Percentiles rank a stretch among this genome's conserved stretches.
These are phyloP conservation scores for Fusarium robinianum DNA, from an alignment of 2,329 filamentous ascomycete species.

Conservation along the genomic window DNA sequence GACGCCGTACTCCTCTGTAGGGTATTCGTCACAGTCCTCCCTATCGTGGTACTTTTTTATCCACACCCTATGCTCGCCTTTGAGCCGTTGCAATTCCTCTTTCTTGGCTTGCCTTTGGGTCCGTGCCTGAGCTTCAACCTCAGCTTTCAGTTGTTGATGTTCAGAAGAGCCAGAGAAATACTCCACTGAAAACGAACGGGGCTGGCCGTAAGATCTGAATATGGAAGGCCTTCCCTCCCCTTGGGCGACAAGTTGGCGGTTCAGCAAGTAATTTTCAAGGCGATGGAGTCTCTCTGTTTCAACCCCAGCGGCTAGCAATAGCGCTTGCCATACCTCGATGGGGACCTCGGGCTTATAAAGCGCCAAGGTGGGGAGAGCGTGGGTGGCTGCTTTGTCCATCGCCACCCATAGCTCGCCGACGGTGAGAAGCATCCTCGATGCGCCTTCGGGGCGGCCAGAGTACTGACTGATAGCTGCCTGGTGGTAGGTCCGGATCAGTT, in stretches of 20 bases:
- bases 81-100: slow-evolving; percentile 14
- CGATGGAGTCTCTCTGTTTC: slow-evolving; percentile 52
- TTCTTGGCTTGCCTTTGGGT: slow-evolving; percentile 5
- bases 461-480: slow-evolving; percentile 41
- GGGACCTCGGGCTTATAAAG: slow-evolving; percentile 55
- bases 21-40: slow-evolving; percentile 13
- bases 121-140: slow-evolving; percentile 48
- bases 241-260: not conserved
- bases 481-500: slow-evolving; percentile 45
- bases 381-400: slow-evolving; percentile 53
- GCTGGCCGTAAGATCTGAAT: slow-evolving; percentile 25
- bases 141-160: slow-evolving; percentile 43
- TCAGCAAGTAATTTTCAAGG: slow-evolving; percentile 51
- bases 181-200: slow-evolving; percentile 19
- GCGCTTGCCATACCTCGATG: slow-evolving; percentile 43
- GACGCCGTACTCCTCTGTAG: not conserved
- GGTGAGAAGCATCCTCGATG: slow-evolving; percentile 61
- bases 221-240: slow-evolving; percentile 4
- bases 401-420: slow-evolving; percentile 63
- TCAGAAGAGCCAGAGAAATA: slow-evolving; percentile 22
- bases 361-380: slow-evolving; percentile 45
- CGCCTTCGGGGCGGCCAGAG: slow-evolving; percentile 46
- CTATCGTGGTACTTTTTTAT: slow-evolving; percentile 10
- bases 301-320: slow-evolving; percentile 49
- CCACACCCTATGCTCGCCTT: slow-evolving; percentile 9